Conservation (phyloP, 2,329 filamentous ascomycete species). For the Colletotrichum navitas region DNA sequence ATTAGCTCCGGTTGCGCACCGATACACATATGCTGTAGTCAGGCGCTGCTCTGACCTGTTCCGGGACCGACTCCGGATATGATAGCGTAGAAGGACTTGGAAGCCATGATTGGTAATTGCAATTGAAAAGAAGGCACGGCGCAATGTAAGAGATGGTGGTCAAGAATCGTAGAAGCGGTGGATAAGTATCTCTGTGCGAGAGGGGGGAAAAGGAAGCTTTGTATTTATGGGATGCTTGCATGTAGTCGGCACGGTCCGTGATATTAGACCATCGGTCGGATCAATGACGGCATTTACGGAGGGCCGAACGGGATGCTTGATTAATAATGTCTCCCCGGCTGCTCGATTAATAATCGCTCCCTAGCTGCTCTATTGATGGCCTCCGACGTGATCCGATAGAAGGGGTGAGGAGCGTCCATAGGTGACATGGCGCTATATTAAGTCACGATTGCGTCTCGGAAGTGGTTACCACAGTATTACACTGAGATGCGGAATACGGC, state of each 20-base stretch:
- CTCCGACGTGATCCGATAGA: constrained; percentile 14
- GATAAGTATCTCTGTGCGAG: neutral
- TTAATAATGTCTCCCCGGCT: constrained; percentile 32
- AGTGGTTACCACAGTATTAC: neutral
- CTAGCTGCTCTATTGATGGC: constrained; percentile 25
- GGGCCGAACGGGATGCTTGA: constrained; percentile 30
- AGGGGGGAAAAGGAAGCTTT: constrained; percentile 8
- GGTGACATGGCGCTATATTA: neutral
- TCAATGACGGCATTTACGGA: constrained; percentile 38
- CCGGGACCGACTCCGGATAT: constrained; percentile 81
- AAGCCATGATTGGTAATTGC: constrained; percentile 44
- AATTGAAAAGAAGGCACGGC: neutral
- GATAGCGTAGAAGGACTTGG: constrained; percentile 69
- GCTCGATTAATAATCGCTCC: constrained; percentile 35
- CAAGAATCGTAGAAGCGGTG: neutral
- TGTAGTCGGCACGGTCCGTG: neutral
- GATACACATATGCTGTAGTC: constrained; percentile 68
- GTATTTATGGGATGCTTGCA: constrained; percentile 4
- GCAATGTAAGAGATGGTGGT: neutral
- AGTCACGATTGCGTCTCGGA: too few relatives aligned
- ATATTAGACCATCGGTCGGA: constrained; percentile 37
- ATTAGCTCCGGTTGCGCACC: constrained; percentile 63
- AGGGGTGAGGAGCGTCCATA: neutral
- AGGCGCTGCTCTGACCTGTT: constrained; percentile 59
- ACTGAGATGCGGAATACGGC: too few relatives aligned